Evolutionary conservation across 441 rosid species (phyloP).

Genomic region (Flueggea neowawraea): DNA sequence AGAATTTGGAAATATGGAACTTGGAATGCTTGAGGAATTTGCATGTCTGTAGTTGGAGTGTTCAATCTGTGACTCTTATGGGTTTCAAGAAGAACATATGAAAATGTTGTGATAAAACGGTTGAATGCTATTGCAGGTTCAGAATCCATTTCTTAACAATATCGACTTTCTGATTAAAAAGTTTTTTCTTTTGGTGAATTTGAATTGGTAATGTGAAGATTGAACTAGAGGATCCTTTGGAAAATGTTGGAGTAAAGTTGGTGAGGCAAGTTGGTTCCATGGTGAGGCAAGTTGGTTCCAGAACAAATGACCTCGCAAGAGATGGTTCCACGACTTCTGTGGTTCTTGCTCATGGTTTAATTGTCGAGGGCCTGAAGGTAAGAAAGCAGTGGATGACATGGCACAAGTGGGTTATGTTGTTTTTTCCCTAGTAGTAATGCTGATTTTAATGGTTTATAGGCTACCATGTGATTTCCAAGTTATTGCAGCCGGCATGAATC

Average conservation of each 20-base stretch:
- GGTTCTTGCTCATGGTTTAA: slow-evolving; percentile 87
- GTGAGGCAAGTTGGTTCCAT: too few species aligned
- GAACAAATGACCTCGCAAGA: slow-evolving; percentile 87
- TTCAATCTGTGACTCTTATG: too few species aligned
- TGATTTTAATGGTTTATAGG: too few species aligned
- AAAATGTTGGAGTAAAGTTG: slow-evolving; percentile 93
- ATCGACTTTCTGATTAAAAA: neutral
- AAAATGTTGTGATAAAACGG: too few species aligned
- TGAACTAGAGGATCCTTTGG: slow-evolving; percentile 86
- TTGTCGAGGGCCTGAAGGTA: slow-evolving; percentile 85
- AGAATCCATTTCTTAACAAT: too few species aligned
- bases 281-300: slow-evolving; percentile 94
- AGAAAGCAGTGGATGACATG: neutral
- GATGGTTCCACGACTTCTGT: slow-evolving; percentile 95
- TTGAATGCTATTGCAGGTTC: too few species aligned
- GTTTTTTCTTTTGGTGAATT: neutral
- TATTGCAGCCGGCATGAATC: slow-evolving; percentile 75
- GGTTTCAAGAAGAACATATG: too few species aligned
- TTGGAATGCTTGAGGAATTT: too few species aligned
- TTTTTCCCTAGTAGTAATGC: neutral
- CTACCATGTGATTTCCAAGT: slow-evolving; percentile 42
- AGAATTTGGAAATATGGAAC: too few species aligned
- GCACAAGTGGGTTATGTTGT: neutral
- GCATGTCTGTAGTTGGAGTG: too few species aligned
- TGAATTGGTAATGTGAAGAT: slow-evolving; percentile 41